These are phyloP conservation scores for Phyllostachys edulis DNA, from an alignment of 176 grass and related monocot genomes.

Conservation along the genomic window DNA sequence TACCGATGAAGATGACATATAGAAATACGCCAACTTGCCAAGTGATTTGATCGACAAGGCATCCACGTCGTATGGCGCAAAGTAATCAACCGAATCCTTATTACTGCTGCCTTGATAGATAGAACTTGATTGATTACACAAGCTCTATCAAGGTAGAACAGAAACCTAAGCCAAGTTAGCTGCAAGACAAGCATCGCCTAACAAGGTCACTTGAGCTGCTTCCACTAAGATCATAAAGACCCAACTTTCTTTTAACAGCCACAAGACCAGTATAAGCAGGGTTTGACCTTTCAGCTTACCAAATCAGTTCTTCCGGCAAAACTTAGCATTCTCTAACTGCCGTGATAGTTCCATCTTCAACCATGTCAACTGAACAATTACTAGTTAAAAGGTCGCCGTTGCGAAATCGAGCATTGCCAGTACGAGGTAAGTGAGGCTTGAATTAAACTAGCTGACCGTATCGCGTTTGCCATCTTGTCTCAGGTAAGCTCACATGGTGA, in stretches of 20 bases:
- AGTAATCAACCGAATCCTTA: background rate
- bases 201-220: background rate
- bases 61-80: slow-evolving; percentile 25
- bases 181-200: slow-evolving; percentile 2
- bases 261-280: background rate
- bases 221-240: background rate
- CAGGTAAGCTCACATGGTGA: slow-evolving; percentile 37
- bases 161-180: background rate
- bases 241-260: background rate
- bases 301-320: background rate
- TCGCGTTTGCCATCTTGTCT: slow-evolving; percentile 30
- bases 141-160: slow-evolving; percentile 2
- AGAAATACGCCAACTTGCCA: slow-evolving; percentile 27
- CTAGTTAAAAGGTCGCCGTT: background rate
- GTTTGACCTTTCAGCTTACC: background rate
- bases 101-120: slow-evolving; percentile 2
- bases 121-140: slow-evolving; percentile 24
- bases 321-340: background rate
- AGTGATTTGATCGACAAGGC: slow-evolving; percentile 24
- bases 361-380: background rate
- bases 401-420: background rate
- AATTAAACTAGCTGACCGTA: slow-evolving; percentile 30
- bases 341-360: background rate
- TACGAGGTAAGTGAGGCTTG: slow-evolving; percentile 28
- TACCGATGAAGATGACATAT: slow-evolving; percentile 29